Percentiles rank a stretch among this genome's conserved stretches.
Conservation (phyloP, 352 stramenopile species). For the Pythium dissotocum region DNA sequence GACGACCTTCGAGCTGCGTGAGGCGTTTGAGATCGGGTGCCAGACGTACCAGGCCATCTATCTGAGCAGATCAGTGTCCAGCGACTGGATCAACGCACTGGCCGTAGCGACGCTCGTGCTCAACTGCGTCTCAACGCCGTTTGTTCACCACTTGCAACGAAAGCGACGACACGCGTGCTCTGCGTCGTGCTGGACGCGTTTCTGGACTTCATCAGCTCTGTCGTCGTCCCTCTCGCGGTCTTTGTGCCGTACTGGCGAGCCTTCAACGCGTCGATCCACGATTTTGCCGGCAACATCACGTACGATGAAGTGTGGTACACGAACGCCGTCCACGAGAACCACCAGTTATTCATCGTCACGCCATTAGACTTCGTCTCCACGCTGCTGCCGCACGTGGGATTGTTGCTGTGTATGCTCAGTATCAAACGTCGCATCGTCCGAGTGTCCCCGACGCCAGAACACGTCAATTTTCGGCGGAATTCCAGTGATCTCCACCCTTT, state of each 20-base stretch:
- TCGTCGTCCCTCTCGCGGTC: constrained; percentile 13
- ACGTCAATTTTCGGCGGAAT: too few species aligned
- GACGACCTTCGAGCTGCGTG: constrained; percentile 8
- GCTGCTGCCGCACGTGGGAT: constrained; percentile 16
- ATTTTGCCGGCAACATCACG: neutral
- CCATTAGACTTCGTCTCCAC: constrained; percentile 10
- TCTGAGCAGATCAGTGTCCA: constrained; percentile 11
- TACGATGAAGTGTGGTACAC: constrained; percentile 22
- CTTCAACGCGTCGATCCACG: constrained; percentile 2
- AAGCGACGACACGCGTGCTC: neutral
- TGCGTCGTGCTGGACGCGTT: constrained; percentile 7
- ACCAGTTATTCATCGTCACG: constrained; percentile 17
- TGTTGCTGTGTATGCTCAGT: constrained; percentile 8
- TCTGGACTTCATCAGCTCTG: constrained; percentile 20
- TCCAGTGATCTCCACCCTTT: too few species aligned
- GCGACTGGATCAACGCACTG: constrained; percentile 18
- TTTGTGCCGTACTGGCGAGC: constrained; percentile 12
- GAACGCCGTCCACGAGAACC: constrained; percentile 11
- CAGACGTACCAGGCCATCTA: constrained; percentile 26
- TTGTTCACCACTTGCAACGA: constrained; percentile 3
- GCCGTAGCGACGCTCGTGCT: constrained; percentile 9
- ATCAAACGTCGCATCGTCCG: constrained; percentile 2
- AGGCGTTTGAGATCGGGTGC: constrained; percentile 18
- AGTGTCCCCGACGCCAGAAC: neutral
- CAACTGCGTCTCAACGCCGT: constrained; percentile 19